Evolutionary conservation across 179 eudicot genomes (phyloP).

Genomic region (Drosera spatulata): DNA sequence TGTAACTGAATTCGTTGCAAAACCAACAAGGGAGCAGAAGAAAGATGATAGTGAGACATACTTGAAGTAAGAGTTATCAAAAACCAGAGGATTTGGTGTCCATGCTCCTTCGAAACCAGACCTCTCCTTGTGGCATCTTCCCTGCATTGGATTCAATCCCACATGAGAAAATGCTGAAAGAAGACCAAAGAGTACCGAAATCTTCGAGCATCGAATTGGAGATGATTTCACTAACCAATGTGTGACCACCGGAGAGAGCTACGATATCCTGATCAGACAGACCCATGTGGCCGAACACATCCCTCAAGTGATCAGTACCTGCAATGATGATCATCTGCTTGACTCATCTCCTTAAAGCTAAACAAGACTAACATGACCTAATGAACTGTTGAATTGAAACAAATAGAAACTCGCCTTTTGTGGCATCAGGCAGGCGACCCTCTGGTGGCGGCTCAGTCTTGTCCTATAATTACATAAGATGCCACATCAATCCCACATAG

Average conservation of each 20-base stretch:
- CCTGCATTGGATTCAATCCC: conserved; percentile 17
- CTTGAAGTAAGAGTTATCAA: conserved; percentile 73
- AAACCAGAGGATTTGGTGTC: conserved; percentile 63
- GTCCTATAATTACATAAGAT: conserved; percentile 9
- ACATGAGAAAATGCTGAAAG: background rate
- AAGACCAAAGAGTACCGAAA: background rate
- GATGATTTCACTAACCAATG: conserved; percentile 30
- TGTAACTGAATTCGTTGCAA: background rate
- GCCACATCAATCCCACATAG: no score
- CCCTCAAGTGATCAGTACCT: conserved; percentile 46
- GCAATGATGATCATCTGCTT: conserved; percentile 1
- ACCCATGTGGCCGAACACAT: no score
- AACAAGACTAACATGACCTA: background rate
- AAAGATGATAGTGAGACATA: conserved; percentile 5
- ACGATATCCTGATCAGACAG: no score
- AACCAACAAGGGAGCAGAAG: background rate
- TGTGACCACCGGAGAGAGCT: conserved; percentile 8
- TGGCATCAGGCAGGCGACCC: conserved; percentile 29
- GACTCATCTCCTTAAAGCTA: background rate
- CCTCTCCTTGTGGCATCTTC: conserved; percentile 61
- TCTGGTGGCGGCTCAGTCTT: conserved; percentile 24
- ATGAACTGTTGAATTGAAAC: background rate
- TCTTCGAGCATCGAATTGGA: background rate
- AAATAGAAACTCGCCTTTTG: conserved; percentile 10
- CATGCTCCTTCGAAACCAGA: conserved; percentile 16